Conservation (phyloP, 139 green algal species). For the Tetradesmus lagerheimii region DNA sequence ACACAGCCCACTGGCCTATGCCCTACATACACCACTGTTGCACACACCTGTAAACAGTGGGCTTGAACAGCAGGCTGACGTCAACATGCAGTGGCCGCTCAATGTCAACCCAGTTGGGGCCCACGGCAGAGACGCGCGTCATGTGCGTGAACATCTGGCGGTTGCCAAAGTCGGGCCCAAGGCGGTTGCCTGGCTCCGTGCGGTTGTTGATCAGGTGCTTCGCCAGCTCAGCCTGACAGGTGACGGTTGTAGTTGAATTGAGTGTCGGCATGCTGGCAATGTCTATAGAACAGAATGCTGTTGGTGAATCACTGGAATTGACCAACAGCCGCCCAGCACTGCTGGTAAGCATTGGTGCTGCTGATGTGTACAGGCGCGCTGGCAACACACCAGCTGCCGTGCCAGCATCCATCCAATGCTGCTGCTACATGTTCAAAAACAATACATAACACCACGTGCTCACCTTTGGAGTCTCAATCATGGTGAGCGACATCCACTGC, state of each 20-base stretch:
- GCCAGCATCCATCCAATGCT: background rate
- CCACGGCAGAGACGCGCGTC: constrained; percentile 16
- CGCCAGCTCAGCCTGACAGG: constrained; percentile 16
- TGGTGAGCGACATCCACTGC: background rate
- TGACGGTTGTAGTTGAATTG: background rate
- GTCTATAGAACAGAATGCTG: no score
- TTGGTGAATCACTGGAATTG: no score
- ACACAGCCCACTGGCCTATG: no score
- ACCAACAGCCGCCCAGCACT: no score
- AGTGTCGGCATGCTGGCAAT: background rate
- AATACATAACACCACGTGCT: no score
- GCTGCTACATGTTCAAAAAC: background rate
- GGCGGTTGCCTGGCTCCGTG: background rate
- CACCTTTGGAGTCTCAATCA: background rate
- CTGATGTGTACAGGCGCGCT: no score
- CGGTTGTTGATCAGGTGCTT: background rate
- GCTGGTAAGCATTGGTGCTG: no score
- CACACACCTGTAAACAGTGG: background rate
- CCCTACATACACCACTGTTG: background rate
- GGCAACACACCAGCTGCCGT: no score
- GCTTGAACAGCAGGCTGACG: background rate
- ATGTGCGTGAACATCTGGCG: background rate
- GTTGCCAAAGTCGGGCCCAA: background rate
- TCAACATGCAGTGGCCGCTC: constrained; percentile 27
- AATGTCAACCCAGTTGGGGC: constrained; percentile 11